Evolutionary conservation across 352 stramenopile species (phyloP), one percentile per base, ranked within the genome.

Genomic region (Phytophthora pseudosyringae): DNA sequence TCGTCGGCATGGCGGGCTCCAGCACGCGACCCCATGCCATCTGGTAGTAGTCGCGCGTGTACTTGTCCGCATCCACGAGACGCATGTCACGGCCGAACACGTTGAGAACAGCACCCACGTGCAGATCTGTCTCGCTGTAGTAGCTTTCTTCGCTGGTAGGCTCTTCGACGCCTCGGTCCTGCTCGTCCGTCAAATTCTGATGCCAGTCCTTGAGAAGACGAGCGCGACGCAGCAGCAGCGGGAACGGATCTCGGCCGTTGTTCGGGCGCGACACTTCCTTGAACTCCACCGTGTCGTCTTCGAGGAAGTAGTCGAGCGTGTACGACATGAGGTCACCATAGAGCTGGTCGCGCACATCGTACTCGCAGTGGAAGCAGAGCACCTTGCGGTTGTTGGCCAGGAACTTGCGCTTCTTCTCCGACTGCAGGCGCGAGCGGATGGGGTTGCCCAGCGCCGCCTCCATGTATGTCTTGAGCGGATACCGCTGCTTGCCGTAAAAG

Each of bases 271-370:
- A 69, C 5, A 91, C 73, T 66, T 97, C 90, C 40, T 91, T 91
- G 70, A 97, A 90, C 67, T 97, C 88, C 56, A 97, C 76, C 52
- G 88, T 95, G 66, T 96, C 86, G 55, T 97, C 91, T 64, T 90
- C 85, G 12, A 97, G 69, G 62, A 95, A 97, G 60, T 90, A 97
- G 61, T 90, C 79, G 39, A 98, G 73, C 5, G 64, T 83, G 58
- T 95, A 97, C 15, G 65, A 67, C 71, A 88, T 87, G 50, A 96
- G 71, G 26, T 96, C 88, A 28, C 89, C 88, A 49, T 93, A 92
- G 13, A 97, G 63, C 51, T 84, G 73, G n/a, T 87, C 71, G 15
- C 79, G 80, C 55, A 89, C 83, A 68, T 97, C 90, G 71, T 89
- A 97, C 55, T 93, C 77, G 68, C 83, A 93, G 56, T 90, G 67